Conservation (phyloP, 108 stramenopile genomes). For the Cyclotella sp. region DNA sequence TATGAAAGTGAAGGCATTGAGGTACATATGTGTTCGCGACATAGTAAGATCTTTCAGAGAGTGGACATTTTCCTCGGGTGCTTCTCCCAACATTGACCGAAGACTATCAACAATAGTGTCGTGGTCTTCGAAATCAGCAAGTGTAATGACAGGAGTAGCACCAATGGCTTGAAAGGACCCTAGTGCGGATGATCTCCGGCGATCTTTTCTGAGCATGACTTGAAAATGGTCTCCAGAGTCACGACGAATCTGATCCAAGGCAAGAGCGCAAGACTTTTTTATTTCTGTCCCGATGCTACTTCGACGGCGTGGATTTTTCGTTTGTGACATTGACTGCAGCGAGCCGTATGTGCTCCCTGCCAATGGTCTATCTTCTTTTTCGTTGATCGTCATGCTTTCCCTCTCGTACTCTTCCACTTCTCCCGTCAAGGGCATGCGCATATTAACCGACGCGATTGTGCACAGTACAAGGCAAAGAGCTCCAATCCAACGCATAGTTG, state of each 20-base stretch:
- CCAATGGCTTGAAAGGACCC: background rate
- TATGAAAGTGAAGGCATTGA: slow-evolving; percentile 18
- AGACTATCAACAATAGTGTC: background rate
- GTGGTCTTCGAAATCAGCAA: background rate
- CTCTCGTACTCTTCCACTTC: slow-evolving; percentile 24
- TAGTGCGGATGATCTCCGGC: background rate
- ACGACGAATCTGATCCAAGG: background rate
- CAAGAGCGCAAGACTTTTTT: too few relatives aligned
- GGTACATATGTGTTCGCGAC: slow-evolving; percentile 8
- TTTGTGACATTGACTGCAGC: background rate
- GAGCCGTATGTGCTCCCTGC: background rate
- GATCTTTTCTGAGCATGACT: background rate
- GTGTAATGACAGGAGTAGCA: background rate
- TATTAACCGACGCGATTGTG: slow-evolving; percentile 1
- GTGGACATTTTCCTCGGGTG: background rate
- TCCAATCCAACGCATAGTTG: slow-evolving; percentile 15
- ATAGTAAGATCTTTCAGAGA: slow-evolving; percentile 9
- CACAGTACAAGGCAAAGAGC: background rate
- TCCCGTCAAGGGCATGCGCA: slow-evolving; percentile 10
- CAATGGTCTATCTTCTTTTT: background rate
- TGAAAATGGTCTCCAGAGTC: background rate
- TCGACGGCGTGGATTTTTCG: too few relatives aligned
- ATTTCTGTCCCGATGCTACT: too few relatives aligned
- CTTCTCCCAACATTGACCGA: background rate
- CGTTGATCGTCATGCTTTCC: too few relatives aligned